Percentiles rank a stretch among this genome's conserved stretches.
Evolutionary conservation across 371 early-diverging fungal genomes (phyloP).

Genomic region (Mucor plumbeus): DNA sequence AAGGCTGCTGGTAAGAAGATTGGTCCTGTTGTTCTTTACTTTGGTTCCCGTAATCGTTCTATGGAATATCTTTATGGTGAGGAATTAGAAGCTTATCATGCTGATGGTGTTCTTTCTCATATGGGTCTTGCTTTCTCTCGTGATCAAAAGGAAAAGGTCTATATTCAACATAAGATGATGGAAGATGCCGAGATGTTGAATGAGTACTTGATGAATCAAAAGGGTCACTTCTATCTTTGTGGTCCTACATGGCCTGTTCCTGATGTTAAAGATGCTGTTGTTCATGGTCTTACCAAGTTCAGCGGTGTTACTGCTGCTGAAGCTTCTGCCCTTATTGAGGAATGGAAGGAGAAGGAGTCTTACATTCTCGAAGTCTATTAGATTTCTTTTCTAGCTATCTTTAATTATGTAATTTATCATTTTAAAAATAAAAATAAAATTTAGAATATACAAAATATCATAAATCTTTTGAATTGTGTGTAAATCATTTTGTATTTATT

Average conservation of each 20-base stretch:
- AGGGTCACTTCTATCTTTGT: constrained; percentile 92
- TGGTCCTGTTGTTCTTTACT: constrained; percentile 93
- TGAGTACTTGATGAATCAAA: constrained; percentile 72
- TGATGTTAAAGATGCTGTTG: constrained; percentile 93
- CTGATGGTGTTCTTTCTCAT: constrained; percentile 82
- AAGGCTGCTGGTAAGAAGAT: constrained; percentile 78
- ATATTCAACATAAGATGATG: constrained; percentile 93
- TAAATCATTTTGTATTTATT: too few relatives aligned
- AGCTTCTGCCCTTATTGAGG: constrained; percentile 80
- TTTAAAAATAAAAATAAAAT: neutral
- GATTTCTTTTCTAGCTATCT: neutral
- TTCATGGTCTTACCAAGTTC: constrained; percentile 69
- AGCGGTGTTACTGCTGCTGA: constrained; percentile 65
- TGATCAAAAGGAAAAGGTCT: constrained; percentile 91
- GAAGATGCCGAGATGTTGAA: constrained; percentile 80
- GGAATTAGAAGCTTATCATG: constrained; percentile 90
- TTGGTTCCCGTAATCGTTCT: constrained; percentile 90
- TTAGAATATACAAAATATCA: too few relatives aligned
- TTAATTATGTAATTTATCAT: neutral
- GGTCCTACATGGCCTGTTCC: constrained; percentile 95
- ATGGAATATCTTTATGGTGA: constrained; percentile 95
- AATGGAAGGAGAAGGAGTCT: constrained; percentile 90
- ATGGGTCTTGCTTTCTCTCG: constrained; percentile 93
- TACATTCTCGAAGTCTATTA: constrained; percentile 93
- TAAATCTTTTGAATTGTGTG: too few relatives aligned